These are phyloP conservation scores for Hypoxylon sp. DNA, from an alignment of 2,329 filamentous ascomycete genomes.

Conservation along the genomic window DNA sequence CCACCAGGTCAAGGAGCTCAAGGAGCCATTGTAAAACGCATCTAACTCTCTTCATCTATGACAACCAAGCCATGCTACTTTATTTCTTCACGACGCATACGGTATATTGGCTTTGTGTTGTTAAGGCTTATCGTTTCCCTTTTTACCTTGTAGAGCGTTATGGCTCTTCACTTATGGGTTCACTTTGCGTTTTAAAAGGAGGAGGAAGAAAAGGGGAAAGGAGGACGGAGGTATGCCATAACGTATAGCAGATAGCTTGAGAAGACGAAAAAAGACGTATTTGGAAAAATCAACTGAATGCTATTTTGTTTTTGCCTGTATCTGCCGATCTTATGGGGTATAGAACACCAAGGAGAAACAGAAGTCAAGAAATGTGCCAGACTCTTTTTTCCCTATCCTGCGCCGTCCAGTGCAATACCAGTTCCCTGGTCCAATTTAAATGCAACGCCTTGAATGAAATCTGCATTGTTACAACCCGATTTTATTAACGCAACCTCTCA, in stretches of 20 bases:
- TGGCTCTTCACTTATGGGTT: too few species aligned
- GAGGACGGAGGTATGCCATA: not conserved
- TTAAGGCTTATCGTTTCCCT: not conserved
- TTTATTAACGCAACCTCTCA: slow-evolving; percentile 12
- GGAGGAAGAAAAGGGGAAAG: not conserved
- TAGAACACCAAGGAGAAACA: slow-evolving; percentile 37
- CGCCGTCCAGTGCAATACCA: slow-evolving; percentile 44
- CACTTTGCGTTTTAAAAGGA: not conserved
- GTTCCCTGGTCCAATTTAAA: slow-evolving; percentile 34
- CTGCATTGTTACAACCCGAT: slow-evolving; percentile 4
- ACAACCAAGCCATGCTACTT: not conserved
- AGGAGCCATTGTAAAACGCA: too few species aligned
- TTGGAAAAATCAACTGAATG: slow-evolving; percentile 28
- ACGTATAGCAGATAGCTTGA: not conserved
- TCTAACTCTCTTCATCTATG: too few species aligned
- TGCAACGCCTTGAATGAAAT: slow-evolving; percentile 27
- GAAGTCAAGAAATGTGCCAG: slow-evolving; percentile 35
- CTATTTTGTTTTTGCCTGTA: slow-evolving; percentile 39
- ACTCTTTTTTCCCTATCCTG: slow-evolving; percentile 41
- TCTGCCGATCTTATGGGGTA: slow-evolving; percentile 43
- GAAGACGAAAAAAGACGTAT: not conserved
- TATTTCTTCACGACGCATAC: not conserved
- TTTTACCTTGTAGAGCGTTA: not conserved
- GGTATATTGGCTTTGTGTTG: not conserved
- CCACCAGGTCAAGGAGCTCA: too few species aligned